phyloP scores from a whole-genome alignment of 1,284 basidiomycete genomes.

The Ganoderma leucocontextum region DNA sequence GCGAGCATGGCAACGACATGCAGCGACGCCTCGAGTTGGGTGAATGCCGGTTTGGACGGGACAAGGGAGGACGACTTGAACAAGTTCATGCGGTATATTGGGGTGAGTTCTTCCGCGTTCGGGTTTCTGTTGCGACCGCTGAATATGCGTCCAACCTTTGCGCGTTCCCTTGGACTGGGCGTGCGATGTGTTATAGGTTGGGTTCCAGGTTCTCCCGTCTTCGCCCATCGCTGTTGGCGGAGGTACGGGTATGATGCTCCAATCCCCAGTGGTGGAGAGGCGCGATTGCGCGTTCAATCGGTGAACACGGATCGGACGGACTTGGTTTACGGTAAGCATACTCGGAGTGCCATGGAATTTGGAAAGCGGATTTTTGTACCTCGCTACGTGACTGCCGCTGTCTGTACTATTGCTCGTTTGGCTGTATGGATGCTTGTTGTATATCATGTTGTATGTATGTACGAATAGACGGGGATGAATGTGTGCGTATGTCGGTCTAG shows the following conservation, averaged over 20 bases:
- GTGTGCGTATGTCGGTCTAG: not conserved
- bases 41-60: slow-evolving; percentile 22
- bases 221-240: slow-evolving; percentile 3
- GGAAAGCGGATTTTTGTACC: too few species aligned
- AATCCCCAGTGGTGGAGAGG: slow-evolving; percentile 18
- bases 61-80: slow-evolving; percentile 41
- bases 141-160: not conserved
- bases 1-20: not conserved
- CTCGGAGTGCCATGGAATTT: too few species aligned
- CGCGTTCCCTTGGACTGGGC: not conserved
- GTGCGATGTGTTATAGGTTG: slow-evolving; percentile 11
- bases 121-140: not conserved
- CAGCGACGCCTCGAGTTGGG: slow-evolving; percentile 14
- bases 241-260: not conserved
- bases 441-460: not conserved
- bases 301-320: not conserved
- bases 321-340: too few species aligned
- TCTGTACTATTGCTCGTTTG: not conserved
- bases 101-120: slow-evolving; percentile 44
- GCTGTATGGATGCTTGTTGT: too few species aligned
- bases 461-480: not conserved
- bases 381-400: not conserved
- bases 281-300: slow-evolving; percentile 9
- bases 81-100: slow-evolving; percentile 55
- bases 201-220: slow-evolving; percentile 13